Conservation (phyloP, 176 grass and related monocot species). For the Panicum miliaceum region DNA sequence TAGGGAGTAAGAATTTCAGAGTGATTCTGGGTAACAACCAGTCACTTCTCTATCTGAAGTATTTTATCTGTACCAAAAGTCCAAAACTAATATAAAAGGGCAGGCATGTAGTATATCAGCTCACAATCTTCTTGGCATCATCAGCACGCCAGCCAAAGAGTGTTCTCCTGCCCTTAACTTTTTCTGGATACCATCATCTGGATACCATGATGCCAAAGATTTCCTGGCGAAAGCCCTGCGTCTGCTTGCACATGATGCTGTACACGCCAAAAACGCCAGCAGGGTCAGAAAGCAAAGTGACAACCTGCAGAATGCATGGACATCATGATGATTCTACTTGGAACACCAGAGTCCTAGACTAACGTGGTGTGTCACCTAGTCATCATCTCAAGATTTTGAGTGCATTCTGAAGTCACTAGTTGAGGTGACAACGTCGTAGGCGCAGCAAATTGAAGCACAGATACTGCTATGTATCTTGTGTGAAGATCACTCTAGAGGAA, state of each 20-base stretch:
- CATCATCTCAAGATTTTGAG: slow-evolving; percentile 9
- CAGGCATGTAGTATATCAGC: not conserved
- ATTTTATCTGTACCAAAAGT: not conserved
- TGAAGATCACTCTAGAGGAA: not conserved
- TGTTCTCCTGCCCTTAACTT: slow-evolving; percentile 24
- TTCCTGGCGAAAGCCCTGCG: not conserved
- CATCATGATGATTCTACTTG: slow-evolving; percentile 40
- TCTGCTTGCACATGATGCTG: slow-evolving; percentile 38
- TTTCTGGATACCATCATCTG: slow-evolving; percentile 46
- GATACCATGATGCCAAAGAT: slow-evolving; percentile 31
- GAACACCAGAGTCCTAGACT: slow-evolving; percentile 22
- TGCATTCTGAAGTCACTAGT: not conserved
- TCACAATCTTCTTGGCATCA: slow-evolving; percentile 36
- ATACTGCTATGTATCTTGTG: not conserved
- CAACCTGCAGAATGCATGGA: slow-evolving; percentile 27
- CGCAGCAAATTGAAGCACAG: slow-evolving; percentile 12
- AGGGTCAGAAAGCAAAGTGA: slow-evolving; percentile 48
- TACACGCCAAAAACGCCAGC: slow-evolving; percentile 54
- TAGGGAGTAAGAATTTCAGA: not conserved
- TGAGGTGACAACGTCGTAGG: slow-evolving; percentile 30
- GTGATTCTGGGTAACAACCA: not conserved
- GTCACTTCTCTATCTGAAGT: slow-evolving; percentile 10
- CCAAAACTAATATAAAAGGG: not conserved
- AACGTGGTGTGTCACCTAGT: slow-evolving; percentile 18
- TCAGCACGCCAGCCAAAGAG: slow-evolving; percentile 24